These are phyloP conservation scores for Papiliotrema laurentii DNA, from an alignment of 1,284 basidiomycete genomes.

Conservation along the genomic window DNA sequence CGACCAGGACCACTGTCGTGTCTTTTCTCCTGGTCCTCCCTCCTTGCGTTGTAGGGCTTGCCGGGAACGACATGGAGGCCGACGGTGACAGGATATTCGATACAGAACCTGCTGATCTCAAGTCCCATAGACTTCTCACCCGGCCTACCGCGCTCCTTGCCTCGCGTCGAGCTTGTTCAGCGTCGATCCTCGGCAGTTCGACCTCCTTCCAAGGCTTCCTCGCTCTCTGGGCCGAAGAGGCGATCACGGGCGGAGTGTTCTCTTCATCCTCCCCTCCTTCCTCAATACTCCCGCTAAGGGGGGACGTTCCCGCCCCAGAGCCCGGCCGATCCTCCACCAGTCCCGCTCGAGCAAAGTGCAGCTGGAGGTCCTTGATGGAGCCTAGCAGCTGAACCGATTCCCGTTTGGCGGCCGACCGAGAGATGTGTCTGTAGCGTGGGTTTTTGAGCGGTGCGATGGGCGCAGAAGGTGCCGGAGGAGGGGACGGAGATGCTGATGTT, in stretches of 20 bases:
- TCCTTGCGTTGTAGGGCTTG: conserved; percentile 5
- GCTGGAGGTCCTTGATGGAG: conserved; percentile 44
- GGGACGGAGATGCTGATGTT: too few species aligned
- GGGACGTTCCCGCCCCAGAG: conserved; percentile 29
- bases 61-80: conserved; percentile 1
- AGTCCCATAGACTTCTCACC: conserved; percentile 20
- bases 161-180: conserved; percentile 25
- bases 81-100: conserved; percentile 6
- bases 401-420: conserved; percentile 42
- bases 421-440: conserved; percentile 37
- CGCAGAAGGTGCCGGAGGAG: too few species aligned
- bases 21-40: neutral
- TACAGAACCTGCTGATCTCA: conserved; percentile 10
- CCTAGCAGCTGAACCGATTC: conserved; percentile 44
- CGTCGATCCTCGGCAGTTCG: conserved; percentile 27
- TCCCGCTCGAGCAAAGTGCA: conserved; percentile 38
- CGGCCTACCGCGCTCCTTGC: conserved; percentile 16
- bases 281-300: conserved; percentile 10
- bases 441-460: conserved; percentile 13
- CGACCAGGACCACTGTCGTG: conserved; percentile 13
- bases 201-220: conserved; percentile 40
- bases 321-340: conserved; percentile 33
- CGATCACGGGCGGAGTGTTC: conserved; percentile 12
- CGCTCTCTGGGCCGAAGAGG: neutral
- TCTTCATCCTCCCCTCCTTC: conserved; percentile 23